Percentiles rank a stretch among this genome's conserved stretches.
phyloP scores from a whole-genome alignment of 257 asterid species.

The Cinchona pubescens region DNA sequence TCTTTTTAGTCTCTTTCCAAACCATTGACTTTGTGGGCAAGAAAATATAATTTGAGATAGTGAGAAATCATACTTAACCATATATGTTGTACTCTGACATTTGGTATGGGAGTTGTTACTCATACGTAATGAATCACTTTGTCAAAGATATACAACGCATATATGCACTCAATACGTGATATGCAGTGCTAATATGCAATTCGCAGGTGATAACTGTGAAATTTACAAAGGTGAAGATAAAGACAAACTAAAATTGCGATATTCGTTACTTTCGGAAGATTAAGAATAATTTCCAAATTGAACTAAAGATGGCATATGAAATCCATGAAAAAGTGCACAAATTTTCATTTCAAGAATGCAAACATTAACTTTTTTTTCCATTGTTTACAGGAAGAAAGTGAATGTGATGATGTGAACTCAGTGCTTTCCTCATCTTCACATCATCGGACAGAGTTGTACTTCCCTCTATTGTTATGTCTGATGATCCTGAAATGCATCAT shows the following conservation, averaged over 20 bases:
- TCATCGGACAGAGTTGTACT: conserved; percentile 36
- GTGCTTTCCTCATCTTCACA: conserved; percentile 49
- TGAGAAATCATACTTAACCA: too few relatives aligned
- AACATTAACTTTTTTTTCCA: background rate
- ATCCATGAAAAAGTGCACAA: background rate
- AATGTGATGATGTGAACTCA: conserved; percentile 47
- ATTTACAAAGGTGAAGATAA: background rate
- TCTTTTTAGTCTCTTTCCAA: background rate
- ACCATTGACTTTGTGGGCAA: background rate
- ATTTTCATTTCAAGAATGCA: too few relatives aligned
- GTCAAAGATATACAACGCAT: too few relatives aligned
- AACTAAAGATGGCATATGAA: background rate
- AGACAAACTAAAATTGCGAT: background rate
- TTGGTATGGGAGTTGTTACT: too few relatives aligned
- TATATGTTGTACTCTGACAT: too few relatives aligned
- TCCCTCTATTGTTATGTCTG: conserved; percentile 26
- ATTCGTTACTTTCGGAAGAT: background rate
- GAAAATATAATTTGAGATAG: too few relatives aligned
- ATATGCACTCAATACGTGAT: too few relatives aligned
- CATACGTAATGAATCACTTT: too few relatives aligned
- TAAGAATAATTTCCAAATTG: background rate
- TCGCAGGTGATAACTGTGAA: too few relatives aligned
- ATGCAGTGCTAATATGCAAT: too few relatives aligned
- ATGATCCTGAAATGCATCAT: conserved; percentile 18
- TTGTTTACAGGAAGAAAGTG: conserved; percentile 55